Percentiles rank a stretch among this genome's conserved stretches.
phyloP scores from a whole-genome alignment of 2,329 filamentous ascomycete species.

The Albifimbria verrucaria region DNA sequence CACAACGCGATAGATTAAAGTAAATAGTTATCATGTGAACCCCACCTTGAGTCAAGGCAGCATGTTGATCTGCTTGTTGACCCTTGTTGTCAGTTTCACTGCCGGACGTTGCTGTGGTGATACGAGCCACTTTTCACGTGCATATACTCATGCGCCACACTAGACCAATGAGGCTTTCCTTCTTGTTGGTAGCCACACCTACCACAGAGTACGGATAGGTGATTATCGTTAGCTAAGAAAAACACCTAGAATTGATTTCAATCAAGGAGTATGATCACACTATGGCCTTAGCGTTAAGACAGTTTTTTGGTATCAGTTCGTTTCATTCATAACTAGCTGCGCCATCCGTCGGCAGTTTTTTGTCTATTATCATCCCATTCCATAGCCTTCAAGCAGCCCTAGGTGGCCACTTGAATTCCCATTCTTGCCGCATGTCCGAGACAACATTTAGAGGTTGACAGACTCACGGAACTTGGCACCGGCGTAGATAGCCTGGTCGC shows the following conservation, averaged over 20 bases:
- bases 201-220: too few species aligned
- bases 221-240: too few species aligned
- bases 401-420: neutral
- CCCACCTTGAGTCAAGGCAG: neutral
- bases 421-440: neutral
- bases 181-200: too few species aligned
- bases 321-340: neutral
- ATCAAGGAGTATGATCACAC: too few species aligned
- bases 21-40: neutral
- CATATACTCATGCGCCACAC: neutral
- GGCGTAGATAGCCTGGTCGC: slow-evolving; percentile 85
- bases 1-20: neutral
- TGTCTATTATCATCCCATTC: neutral
- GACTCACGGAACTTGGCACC: slow-evolving; percentile 88
- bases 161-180: neutral
- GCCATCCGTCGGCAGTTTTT: neutral
- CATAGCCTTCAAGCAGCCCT: neutral
- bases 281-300: neutral
- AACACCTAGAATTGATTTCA: too few species aligned
- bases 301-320: neutral
- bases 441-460: slow-evolving; percentile 70
- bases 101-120: slow-evolving; percentile 11
- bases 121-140: slow-evolving; percentile 5
- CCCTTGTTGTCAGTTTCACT: too few species aligned
- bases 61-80: slow-evolving; percentile 14